Conservation (phyloP, 805 yeast genomes). For the Candida qinlingensis region DNA sequence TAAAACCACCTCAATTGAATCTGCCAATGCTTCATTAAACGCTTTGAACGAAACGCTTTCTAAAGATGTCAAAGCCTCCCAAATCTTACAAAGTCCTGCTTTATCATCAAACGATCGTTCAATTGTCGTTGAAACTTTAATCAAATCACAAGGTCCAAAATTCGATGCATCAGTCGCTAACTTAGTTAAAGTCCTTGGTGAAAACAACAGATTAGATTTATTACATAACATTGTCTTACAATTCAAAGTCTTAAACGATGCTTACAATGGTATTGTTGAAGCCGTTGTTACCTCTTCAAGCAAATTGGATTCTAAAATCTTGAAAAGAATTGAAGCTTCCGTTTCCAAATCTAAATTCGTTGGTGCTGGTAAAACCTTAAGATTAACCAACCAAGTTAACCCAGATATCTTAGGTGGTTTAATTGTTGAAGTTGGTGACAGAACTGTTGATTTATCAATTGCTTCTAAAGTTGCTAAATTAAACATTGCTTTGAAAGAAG, state of each 20-base stretch:
- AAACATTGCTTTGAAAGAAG: conserved; percentile 82
- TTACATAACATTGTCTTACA: conserved; percentile 61
- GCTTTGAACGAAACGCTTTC: conserved; percentile 49
- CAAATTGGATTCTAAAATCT: conserved; percentile 74
- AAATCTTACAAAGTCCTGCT: conserved; percentile 76
- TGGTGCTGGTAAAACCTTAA: conserved; percentile 80
- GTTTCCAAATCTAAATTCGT: conserved; percentile 74
- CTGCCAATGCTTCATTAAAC: conserved; percentile 60
- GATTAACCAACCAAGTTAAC: conserved; percentile 75
- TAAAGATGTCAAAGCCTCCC: conserved; percentile 57
- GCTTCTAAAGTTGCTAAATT: conserved; percentile 79
- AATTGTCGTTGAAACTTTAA: conserved; percentile 57
- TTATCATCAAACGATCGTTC: conserved; percentile 71
- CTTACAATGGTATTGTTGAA: conserved; percentile 87
- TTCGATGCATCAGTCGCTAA: conserved; percentile 72
- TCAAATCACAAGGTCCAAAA: conserved; percentile 32
- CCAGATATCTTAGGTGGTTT: conserved; percentile 94
- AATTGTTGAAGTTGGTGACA: conserved; percentile 93
- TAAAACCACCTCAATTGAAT: conserved; percentile 69
- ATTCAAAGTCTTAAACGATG: conserved; percentile 76
- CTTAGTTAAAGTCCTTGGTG: conserved; percentile 81
- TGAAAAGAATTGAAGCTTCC: conserved; percentile 74
- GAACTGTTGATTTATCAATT: conserved; percentile 90
- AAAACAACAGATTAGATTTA: conserved; percentile 85
- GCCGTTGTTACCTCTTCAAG: conserved; percentile 87